Percentiles rank a stretch among this genome's conserved stretches.
Evolutionary conservation across 306 rosid genomes (phyloP).

Genomic region (Citrullus mucosospermus): DNA sequence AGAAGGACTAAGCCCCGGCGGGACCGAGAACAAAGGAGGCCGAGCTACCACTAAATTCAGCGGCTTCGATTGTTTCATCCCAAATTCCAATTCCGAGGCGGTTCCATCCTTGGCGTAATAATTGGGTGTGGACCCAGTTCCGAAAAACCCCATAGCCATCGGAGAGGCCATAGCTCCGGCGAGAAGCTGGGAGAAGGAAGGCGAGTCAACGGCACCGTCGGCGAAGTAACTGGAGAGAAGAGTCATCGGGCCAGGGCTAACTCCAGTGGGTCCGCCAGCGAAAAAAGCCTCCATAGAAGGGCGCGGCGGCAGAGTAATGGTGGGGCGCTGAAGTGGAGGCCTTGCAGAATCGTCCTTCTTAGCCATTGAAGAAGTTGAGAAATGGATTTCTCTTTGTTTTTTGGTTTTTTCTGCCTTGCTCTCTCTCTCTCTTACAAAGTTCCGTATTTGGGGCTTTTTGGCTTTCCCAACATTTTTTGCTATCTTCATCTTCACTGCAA

Average conservation of each 20-base stretch:
- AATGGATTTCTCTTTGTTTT: no score
- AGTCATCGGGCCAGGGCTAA: slow-evolving; percentile 96
- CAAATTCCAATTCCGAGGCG: slow-evolving; percentile 29
- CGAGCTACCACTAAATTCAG: slow-evolving; percentile 67
- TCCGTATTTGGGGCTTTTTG: not conserved
- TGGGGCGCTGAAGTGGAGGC: slow-evolving; percentile 39
- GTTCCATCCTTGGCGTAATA: slow-evolving; percentile 20
- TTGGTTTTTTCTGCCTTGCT: not conserved
- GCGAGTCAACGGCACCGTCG: slow-evolving; percentile 29
- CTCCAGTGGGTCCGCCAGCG: slow-evolving; percentile 36
- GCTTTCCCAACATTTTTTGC: no score
- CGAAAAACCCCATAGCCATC: slow-evolving; percentile 24
- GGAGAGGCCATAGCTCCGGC: slow-evolving; percentile 99
- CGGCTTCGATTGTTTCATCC: slow-evolving; percentile 78
- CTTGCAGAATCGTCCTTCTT: slow-evolving; percentile 41
- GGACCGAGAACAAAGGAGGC: slow-evolving; percentile 62
- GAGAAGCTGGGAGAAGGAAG: slow-evolving; percentile 84
- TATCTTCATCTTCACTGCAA: no score
- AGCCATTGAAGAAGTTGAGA: slow-evolving; percentile 13
- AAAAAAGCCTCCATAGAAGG: slow-evolving; percentile 75
- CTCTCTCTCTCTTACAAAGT: not conserved
- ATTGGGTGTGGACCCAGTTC: slow-evolving; percentile 19
- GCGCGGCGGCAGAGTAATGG: slow-evolving; percentile 74
- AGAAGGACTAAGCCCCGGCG: slow-evolving; percentile 82
- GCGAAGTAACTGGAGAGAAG: slow-evolving; percentile 82